A percentile compares a stretch with the other conserved stretches of the same genome.
Evolutionary conservation across 2,329 filamentous ascomycete species (phyloP).

Genomic region (Microdochium bolleyi): DNA sequence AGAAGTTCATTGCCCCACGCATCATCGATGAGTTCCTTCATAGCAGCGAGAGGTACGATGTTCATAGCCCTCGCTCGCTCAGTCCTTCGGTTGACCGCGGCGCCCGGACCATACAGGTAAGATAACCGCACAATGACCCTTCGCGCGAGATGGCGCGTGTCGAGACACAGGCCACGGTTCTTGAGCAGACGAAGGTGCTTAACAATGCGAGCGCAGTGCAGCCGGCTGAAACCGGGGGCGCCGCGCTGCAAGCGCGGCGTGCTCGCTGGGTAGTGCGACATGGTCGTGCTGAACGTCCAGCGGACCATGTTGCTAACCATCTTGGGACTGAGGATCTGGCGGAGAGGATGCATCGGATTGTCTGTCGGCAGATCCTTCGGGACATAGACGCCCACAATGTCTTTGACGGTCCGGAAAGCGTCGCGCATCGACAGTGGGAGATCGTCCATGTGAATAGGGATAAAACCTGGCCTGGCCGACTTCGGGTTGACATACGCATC

Average conservation of each 20-base stretch:
- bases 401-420: constrained; percentile 21
- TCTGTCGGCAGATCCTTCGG: constrained; percentile 32
- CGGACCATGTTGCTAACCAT: constrained; percentile 32
- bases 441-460: constrained; percentile 36
- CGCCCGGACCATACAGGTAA: constrained; percentile 21
- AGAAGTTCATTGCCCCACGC: constrained; percentile 27
- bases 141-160: constrained; percentile 11
- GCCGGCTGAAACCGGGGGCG: constrained; percentile 8
- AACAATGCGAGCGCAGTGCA: constrained; percentile 21
- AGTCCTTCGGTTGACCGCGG: constrained; percentile 9
- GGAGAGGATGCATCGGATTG: constrained; percentile 36
- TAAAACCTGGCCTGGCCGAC: constrained; percentile 20
- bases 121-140: constrained; percentile 20
- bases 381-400: constrained; percentile 24
- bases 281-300: constrained; percentile 29
- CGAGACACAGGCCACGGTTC: constrained; percentile 19
- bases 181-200: constrained; percentile 22
- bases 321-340: constrained; percentile 31
- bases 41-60: constrained; percentile 19
- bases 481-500: constrained; percentile 23
- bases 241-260: constrained; percentile 2
- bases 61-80: constrained; percentile 13
- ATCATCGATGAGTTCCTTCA: constrained; percentile 25
- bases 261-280: background rate
- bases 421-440: constrained; percentile 23